Evolutionary conservation across 2,329 filamentous ascomycete genomes (phyloP), one percentile per base, ranked within the genome.

Genomic region (Fusarium miscanthi): DNA sequence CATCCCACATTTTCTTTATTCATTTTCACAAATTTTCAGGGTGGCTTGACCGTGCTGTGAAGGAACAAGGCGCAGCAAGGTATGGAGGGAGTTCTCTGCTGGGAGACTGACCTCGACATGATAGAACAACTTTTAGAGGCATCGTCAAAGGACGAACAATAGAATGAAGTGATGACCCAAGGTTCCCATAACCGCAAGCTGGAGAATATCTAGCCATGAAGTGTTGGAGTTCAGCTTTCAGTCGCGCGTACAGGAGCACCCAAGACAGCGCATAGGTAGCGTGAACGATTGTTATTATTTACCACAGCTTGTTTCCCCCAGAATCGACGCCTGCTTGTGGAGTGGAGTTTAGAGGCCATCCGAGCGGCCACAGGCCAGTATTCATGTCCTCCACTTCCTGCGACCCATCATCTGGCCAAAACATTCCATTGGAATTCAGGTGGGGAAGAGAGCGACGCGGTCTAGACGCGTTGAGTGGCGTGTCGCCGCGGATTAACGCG

Each of bases 401-500:
- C 46, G 68, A 72, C 71, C 59, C 38, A 69, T 52, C 25, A 48
- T 52, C 56, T 27, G 59, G 30, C 61, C 57, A 48, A 59, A 64
- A 72, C 56, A 72, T 33, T 69, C 57, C 54, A 59, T 51, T 74
- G 66, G 74, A 71, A 73, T 76, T 62, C 31, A 58, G 45, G 66
- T 66, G 62, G 58, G 60, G 48, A 53, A 63, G 30, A 40, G 25
- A 35, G 66, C 59, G 30, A 61, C 75, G 75, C 66, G 75, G 66
- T 45, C 31, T 31, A 57, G 65, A 77, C 75, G 75, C 72, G 75
- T 77, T 66, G 59, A 76, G 72, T 75, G 72, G 75, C 69, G 70
- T 69, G 45, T 54, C 31, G 40, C 52, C 49, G 43, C 38, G 53
- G 25, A 23, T 61, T 56, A 58, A 72, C 71, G 72, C 68, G 71